Evolutionary conservation across 208 protist genomes (phyloP), one percentile per base, ranked within the genome.

Genomic region (Trypanosoma avium): DNA sequence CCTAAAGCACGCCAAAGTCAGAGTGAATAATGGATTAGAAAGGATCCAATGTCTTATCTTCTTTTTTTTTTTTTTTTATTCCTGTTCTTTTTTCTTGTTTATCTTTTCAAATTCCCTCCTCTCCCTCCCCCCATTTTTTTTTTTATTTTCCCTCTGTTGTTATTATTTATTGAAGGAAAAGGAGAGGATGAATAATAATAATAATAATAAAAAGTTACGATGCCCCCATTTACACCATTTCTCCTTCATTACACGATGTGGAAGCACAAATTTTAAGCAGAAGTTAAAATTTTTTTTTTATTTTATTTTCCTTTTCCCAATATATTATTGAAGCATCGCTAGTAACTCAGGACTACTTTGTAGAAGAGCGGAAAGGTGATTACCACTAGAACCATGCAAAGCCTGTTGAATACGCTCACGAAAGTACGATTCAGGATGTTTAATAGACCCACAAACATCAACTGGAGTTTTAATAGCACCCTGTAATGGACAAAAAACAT

Each of bases 401-500:
- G 93, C 62, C 19, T 69, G 58, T 27, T 61, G 70, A 74, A 92
- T 73, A 13, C 84, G 75, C 9, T 78, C 55, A 22, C 73, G 53
- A 64, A 97, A 94, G 71, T 87, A 90, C 7, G 24, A 21, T 38
- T 85, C 67, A 10, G 83, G 82, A 42, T 97, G 82, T 13, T 75
- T 30, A 3, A 97, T 65, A 19, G 77, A 54, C 12, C 48, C 35
- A 67, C 87, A 94, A 4, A 91, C 77, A 58, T 97, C 92, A 24
- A 80, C 65, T 21, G 81, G 82, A 27, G 72, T 67, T 30, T 50
- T 77, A 46, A 75, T 69, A n/a, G 92, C 92, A 45, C 79, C 75
- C 56, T 79, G 69, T 55, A 97, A 64, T 17, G 89, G 88, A 58
- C 81, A 91, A 63, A 83, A 95, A 7, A 84, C 70, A 68, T 86